These are phyloP conservation scores for Isochrysis galbana DNA, from an alignment of 78 protist genomes.

Conservation along the genomic window DNA sequence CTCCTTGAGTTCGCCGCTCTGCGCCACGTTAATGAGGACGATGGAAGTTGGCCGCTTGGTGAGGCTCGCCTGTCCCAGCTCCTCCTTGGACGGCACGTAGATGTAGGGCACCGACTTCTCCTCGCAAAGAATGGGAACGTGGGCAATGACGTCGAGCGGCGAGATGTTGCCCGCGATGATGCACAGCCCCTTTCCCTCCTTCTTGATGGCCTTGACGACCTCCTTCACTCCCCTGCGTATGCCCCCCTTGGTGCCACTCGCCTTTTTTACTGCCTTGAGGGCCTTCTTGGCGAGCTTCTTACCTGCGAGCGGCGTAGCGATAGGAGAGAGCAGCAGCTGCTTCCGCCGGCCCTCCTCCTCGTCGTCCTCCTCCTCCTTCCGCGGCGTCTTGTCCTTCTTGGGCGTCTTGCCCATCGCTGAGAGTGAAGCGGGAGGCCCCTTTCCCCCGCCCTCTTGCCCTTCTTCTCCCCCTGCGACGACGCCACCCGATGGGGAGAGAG, in stretches of 20 bases:
- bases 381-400: not conserved
- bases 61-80: constrained; percentile 71
- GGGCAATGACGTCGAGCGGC: constrained; percentile 95
- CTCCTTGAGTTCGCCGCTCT: constrained; percentile 55
- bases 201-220: constrained; percentile 86
- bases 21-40: constrained; percentile 54
- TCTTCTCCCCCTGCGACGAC: no score
- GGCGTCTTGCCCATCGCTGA: not conserved
- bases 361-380: not conserved
- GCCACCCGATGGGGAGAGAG: no score
- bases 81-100: constrained; percentile 87
- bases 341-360: not conserved
- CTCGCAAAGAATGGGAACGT: constrained; percentile 91
- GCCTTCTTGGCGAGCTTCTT: constrained; percentile 75
- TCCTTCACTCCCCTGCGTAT: constrained; percentile 90
- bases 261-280: not conserved
- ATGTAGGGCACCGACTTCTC: constrained; percentile 79
- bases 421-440: no score
- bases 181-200: constrained; percentile 54
- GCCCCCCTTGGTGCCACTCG: constrained; percentile 68
- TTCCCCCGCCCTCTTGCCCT: no score
- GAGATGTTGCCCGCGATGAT: constrained; percentile 69
- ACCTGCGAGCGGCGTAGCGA: constrained; percentile 89
- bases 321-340: not conserved
- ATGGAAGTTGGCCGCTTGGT: constrained; percentile 90